A percentile compares a stretch with the other conserved stretches of the same genome.
Conservation (phyloP, 2,329 filamentous ascomycete species). For the Tolypocladium nubicola region DNA sequence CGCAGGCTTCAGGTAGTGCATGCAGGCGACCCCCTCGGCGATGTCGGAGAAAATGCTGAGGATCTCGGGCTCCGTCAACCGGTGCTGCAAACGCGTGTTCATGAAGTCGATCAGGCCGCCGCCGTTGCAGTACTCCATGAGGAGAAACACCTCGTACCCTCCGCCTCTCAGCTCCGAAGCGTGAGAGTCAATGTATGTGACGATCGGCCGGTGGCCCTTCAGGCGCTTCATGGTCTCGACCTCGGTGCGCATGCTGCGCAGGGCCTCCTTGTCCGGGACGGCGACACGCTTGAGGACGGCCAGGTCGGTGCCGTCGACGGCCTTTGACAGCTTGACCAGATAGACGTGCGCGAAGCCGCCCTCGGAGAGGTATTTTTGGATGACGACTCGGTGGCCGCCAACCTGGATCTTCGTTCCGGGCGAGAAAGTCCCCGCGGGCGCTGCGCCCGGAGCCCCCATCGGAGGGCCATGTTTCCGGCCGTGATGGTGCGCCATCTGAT, state of each 20-base stretch:
- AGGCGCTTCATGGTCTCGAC: constrained; percentile 99
- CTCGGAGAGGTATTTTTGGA: constrained; percentile 96
- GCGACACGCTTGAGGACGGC: constrained; percentile 92
- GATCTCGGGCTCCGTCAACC: constrained; percentile 94
- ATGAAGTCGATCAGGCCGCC: constrained; percentile 98
- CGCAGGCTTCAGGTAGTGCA: constrained; percentile 96
- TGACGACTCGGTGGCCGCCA: constrained; percentile 81
- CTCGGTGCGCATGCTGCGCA: constrained; percentile 94
- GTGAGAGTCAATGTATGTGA: constrained; percentile 97
- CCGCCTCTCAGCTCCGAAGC: constrained; percentile 86
- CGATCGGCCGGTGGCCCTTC: constrained; percentile 91
- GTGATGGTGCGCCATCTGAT: constrained; percentile 18
- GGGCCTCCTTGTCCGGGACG: constrained; percentile 87
- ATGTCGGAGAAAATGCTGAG: constrained; percentile 94
- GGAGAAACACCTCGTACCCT: constrained; percentile 93
- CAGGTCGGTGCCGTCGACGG: constrained; percentile 66
- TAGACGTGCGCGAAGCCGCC: constrained; percentile 98
- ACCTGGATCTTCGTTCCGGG: constrained; percentile 96
- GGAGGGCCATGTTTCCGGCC: constrained; percentile 26
- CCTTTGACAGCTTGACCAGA: constrained; percentile 74
- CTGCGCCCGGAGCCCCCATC: constrained; percentile 27
- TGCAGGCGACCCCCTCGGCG: constrained; percentile 90
- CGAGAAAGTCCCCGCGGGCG: constrained; percentile 76
- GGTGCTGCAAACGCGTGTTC: constrained; percentile 95
- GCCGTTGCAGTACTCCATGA: constrained; percentile 96